phyloP scores from a whole-genome alignment of 2,329 filamentous ascomycete species.

The Aspergillus sp. region DNA sequence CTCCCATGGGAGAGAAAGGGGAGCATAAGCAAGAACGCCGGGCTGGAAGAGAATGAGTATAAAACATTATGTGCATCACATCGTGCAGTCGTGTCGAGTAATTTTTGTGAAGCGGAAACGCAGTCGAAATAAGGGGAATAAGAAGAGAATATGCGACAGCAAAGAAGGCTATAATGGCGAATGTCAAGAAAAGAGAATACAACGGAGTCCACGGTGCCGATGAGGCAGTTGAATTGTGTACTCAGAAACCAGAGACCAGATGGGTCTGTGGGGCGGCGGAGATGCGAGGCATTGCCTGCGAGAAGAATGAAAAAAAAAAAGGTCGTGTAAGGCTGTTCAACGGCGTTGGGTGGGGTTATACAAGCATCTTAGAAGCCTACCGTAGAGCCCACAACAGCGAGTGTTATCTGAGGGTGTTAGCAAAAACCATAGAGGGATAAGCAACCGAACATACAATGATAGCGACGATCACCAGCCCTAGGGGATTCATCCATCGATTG shows the following conservation, averaged over 20 bases:
- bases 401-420: conserved; percentile 25
- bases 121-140: conserved; percentile 9
- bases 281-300: conserved; percentile 10
- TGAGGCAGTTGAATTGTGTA: conserved; percentile 10
- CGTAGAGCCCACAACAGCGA: conserved; percentile 34
- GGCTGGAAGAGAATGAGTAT: conserved; percentile 10
- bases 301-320: neutral
- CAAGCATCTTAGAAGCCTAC: conserved; percentile 28
- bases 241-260: conserved; percentile 9
- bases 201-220: conserved; percentile 4
- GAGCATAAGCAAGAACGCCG: conserved; percentile 12
- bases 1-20: conserved; percentile 3
- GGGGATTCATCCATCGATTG: conserved; percentile 60
- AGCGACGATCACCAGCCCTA: conserved; percentile 56
- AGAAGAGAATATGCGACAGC: neutral
- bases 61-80: conserved; percentile 31
- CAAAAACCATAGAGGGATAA: neutral
- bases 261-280: conserved; percentile 1
- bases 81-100: conserved; percentile 33
- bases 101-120: conserved; percentile 18
- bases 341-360: too few relatives aligned
- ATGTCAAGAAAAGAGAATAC: neutral
- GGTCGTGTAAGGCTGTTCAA: neutral
- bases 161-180: neutral
- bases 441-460: conserved; percentile 49